Evolutionary conservation across 1,139 yeast species (phyloP), one percentile per base, ranked within the genome.

Genomic region (Blastobotrys elegans): DNA sequence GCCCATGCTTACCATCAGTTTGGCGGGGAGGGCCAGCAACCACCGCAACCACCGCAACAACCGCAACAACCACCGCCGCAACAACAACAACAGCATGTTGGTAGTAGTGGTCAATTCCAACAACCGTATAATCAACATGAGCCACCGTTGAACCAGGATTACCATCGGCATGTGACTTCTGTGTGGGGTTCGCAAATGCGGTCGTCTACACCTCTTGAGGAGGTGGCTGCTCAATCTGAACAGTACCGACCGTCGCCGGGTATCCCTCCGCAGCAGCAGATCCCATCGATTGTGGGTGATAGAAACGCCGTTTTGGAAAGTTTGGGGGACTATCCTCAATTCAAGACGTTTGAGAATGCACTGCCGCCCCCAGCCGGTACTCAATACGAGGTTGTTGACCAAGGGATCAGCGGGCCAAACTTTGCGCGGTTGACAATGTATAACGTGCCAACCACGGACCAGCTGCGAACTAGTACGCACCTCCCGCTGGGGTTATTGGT

Each of bases 291-390:
- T 18, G 74, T 82, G 1, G 74, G 70, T 3, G 76, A 78, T 51
- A 73, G 95, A 53, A 71, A 72, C 58, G 65, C 64, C 22, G 76
- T 76, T 42, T 88, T 84, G 61, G 62, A 65, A 64, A 52, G 79
- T 68, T 62, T 65, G 64, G 63, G 62, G 13, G 56, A 57, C 16
- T 62, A 66, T 40, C 73, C 72, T 43, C 66, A 77, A 2, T 88
- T 84, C 61, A 71, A 74, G 48, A 84, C 96, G 2, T 81, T 85
- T 60, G 80, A 81, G 59, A 81, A 85, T 57, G 80, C 85, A 2
- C 76, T 78, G 29, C 95, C 97, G 26, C 96, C 97, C 1, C 73
- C 80, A 13, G 83, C 95, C 0, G 86, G 92, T 1, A 79, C 89
- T 1, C 83, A 80, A 55, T 86, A 73, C 60, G 74, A 73, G 47